Conservation (phyloP, 2,329 filamentous ascomycete genomes). For the Gaeumannomyces tritici region DNA sequence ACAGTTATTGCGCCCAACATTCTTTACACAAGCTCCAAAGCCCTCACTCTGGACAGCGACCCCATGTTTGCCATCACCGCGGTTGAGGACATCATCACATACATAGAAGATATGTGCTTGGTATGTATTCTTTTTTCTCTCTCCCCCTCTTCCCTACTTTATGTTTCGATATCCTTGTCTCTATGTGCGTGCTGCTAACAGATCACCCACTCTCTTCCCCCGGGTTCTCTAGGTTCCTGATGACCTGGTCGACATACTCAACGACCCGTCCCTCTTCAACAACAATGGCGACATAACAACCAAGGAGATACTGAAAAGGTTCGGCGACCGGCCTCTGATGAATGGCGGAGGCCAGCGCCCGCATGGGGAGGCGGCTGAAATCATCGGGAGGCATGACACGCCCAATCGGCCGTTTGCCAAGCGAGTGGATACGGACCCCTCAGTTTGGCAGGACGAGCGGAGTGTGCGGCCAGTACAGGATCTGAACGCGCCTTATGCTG, state of each 20-base stretch:
- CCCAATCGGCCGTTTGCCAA: constrained; percentile 42
- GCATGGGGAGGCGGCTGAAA: constrained; percentile 44
- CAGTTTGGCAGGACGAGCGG: constrained; percentile 73
- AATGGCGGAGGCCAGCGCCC: constrained; percentile 42
- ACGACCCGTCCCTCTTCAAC: constrained; percentile 74
- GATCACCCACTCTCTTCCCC: constrained; percentile 9
- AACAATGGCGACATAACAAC: constrained; percentile 81
- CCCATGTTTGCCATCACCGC: constrained; percentile 91
- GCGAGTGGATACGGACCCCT: constrained; percentile 79
- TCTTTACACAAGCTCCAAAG: constrained; percentile 61
- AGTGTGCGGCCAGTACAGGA: constrained; percentile 72
- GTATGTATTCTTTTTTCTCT: constrained; percentile 43
- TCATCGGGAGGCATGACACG: constrained; percentile 49
- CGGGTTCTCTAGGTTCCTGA: constrained; percentile 64
- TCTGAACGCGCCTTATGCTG: constrained; percentile 27
- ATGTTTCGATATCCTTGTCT: not conserved
- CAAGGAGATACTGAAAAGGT: constrained; percentile 92
- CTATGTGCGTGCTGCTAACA: not conserved
- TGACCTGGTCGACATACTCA: constrained; percentile 77
- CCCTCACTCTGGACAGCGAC: constrained; percentile 65
- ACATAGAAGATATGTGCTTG: constrained; percentile 95
- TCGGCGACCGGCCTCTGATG: constrained; percentile 59
- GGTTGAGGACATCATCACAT: constrained; percentile 81
- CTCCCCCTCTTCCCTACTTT: not conserved
- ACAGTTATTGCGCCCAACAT: constrained; percentile 98